Evolutionary conservation across 257 asterid genomes (phyloP).

Genomic region (Coffea eugenioides): DNA sequence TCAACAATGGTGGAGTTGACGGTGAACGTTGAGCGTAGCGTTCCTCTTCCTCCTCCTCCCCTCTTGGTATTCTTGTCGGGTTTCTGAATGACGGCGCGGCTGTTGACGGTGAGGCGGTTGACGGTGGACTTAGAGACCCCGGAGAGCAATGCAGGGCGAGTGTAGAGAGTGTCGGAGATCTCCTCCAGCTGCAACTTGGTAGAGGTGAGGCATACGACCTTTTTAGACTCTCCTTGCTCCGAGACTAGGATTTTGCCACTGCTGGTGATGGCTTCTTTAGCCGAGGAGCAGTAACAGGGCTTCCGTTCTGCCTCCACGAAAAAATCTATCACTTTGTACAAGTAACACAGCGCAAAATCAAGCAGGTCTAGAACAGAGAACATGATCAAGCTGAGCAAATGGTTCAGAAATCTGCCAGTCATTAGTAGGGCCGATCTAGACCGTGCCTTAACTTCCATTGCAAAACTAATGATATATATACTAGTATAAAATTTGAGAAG

Average conservation of each 20-base stretch:
- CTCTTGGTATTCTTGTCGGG: constrained; percentile 19
- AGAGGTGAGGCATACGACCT: constrained; percentile 53
- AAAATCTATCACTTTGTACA: constrained; percentile 55
- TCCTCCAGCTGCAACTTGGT: constrained; percentile 71
- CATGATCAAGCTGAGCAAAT: constrained; percentile 47
- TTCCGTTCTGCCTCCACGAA: constrained; percentile 82
- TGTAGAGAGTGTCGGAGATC: constrained; percentile 83
- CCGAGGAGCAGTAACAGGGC: constrained; percentile 74
- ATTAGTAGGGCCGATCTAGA: constrained; percentile 22
- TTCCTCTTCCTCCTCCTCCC: constrained; percentile 16
- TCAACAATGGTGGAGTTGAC: constrained; percentile 67
- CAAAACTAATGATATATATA: too few species aligned
- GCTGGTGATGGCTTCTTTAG: constrained; percentile 43
- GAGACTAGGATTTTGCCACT: constrained; percentile 66
- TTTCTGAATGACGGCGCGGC: constrained; percentile 4
- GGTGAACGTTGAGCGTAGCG: constrained; percentile 38
- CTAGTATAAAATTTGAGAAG: too few species aligned
- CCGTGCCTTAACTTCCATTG: constrained; percentile 22
- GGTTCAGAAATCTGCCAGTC: constrained; percentile 48
- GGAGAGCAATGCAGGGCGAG: constrained; percentile 56
- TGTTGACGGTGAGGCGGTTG: constrained; percentile 34
- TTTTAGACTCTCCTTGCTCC: constrained; percentile 60
- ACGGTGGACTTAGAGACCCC: constrained; percentile 53
- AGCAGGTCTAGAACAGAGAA: constrained; percentile 57
- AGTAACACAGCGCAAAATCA: constrained; percentile 63